Conservation (phyloP, 208 protist species). For the Leishmania amazonensis region DNA sequence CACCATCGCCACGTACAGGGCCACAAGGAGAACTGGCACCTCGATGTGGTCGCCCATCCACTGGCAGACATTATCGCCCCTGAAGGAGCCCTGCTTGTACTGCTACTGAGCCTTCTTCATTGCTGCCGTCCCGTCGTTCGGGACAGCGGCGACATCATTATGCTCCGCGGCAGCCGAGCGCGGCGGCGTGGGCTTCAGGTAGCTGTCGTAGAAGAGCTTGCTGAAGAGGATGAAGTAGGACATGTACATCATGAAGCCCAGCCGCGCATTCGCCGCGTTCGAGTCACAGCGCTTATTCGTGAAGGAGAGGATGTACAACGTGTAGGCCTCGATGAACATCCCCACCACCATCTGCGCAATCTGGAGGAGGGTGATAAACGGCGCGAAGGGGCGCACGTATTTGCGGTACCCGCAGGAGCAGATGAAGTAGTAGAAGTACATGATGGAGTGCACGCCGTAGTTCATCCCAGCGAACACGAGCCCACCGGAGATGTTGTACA, state of each 20-base stretch:
- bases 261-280: constrained; percentile 54
- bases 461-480: constrained; percentile 93
- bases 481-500: constrained; percentile 50
- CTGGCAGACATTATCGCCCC: constrained; percentile 30
- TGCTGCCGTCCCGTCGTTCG: constrained; percentile 1
- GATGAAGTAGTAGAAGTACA: constrained; percentile 95
- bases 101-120: constrained; percentile 11
- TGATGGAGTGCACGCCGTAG: constrained; percentile 92
- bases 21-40: constrained; percentile 43
- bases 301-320: constrained; percentile 48
- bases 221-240: constrained; percentile 93
- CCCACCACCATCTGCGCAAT: constrained; percentile 94
- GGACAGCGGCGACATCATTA: constrained; percentile 8
- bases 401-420: constrained; percentile 60
- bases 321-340: constrained; percentile 55
- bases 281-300: constrained; percentile 65
- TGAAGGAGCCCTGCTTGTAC: constrained; percentile 26
- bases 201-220: constrained; percentile 82
- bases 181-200: constrained; percentile 46
- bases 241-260: constrained; percentile 89
- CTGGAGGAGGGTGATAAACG: constrained; percentile 87
- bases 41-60: constrained; percentile 64
- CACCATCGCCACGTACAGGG: constrained; percentile 62
- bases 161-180: constrained; percentile 8
- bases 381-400: constrained; percentile 72